These are phyloP conservation scores for Rutidosis leptorrhynchoides DNA, from an alignment of 129 eudicot species.

Conservation along the genomic window DNA sequence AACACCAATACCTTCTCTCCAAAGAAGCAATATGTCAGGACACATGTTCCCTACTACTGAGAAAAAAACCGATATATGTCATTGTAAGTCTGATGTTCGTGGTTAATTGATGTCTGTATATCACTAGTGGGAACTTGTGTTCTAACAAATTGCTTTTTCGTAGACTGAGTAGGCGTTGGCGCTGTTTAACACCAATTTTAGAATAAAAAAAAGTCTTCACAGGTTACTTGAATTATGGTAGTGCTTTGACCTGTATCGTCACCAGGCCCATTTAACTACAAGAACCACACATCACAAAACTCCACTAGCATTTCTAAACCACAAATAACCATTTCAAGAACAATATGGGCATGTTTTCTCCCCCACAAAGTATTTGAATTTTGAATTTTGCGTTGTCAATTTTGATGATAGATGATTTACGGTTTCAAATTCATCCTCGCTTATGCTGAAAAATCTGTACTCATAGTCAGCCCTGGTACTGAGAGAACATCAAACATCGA, in stretches of 20 bases:
- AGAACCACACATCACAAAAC: slow-evolving; percentile 47
- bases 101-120: slow-evolving; percentile 96
- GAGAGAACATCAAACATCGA: neutral
- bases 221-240: slow-evolving; percentile 52
- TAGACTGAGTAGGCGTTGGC: slow-evolving; percentile 45
- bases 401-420: slow-evolving; percentile 58
- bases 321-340: slow-evolving; percentile 77
- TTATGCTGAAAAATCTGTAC: slow-evolving; percentile 92
- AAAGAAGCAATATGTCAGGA: slow-evolving; percentile 64
- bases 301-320: slow-evolving; percentile 55
- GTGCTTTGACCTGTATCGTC: slow-evolving; percentile 55
- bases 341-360: slow-evolving; percentile 71
- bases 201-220: slow-evolving; percentile 76
- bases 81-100: slow-evolving; percentile 91
- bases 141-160: slow-evolving; percentile 68
- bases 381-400: slow-evolving; percentile 68
- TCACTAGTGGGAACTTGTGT: slow-evolving; percentile 80
- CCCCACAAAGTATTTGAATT: slow-evolving; percentile 67
- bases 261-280: slow-evolving; percentile 38
- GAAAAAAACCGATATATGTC: slow-evolving; percentile 39
- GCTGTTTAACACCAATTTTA: slow-evolving; percentile 49
- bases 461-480: slow-evolving; percentile 87
- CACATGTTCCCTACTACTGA: slow-evolving; percentile 80
- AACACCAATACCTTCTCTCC: slow-evolving; percentile 50
- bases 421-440: slow-evolving; percentile 57